Percentiles rank a stretch among this genome's conserved stretches.
Conservation (phyloP, 352 stramenopile species). For the Phytopythium montanum region DNA sequence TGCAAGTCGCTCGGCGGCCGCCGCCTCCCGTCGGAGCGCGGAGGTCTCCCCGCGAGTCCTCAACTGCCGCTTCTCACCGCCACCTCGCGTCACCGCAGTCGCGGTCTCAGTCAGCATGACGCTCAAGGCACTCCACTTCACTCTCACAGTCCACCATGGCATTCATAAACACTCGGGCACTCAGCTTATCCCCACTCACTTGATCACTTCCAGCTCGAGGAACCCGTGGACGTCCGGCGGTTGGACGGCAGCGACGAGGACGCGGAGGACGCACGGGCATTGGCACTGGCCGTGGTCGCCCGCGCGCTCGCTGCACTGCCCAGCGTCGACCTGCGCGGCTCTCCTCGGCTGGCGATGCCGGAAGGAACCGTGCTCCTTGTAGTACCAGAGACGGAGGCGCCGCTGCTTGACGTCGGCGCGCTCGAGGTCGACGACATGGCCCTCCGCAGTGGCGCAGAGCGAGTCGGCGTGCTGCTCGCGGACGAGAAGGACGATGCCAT, state of each 20-base stretch:
- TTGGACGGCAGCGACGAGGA: slow-evolving; percentile 10
- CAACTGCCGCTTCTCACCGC: background rate
- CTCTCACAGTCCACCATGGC: background rate
- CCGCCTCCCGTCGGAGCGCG: background rate
- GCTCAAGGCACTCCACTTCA: background rate
- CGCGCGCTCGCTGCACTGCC: slow-evolving; percentile 9
- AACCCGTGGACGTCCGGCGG: slow-evolving; percentile 15
- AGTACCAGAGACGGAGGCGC: background rate
- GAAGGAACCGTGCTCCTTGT: slow-evolving; percentile 8
- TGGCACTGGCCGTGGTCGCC: slow-evolving; percentile 12
- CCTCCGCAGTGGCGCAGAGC: slow-evolving; percentile 16
- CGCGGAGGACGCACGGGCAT: slow-evolving; percentile 15
- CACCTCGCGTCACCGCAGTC: background rate
- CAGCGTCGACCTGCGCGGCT: slow-evolving; percentile 10
- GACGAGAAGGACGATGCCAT: slow-evolving; percentile 13
- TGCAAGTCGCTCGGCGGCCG: slow-evolving; percentile 3
- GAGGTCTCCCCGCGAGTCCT: background rate
- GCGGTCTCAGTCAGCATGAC: slow-evolving; percentile 1
- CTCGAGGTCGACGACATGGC: slow-evolving; percentile 11
- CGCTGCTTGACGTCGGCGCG: background rate
- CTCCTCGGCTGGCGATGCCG: slow-evolving; percentile 12
- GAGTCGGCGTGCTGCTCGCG: slow-evolving; percentile 15
- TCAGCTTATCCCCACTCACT: background rate
- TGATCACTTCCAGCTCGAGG: slow-evolving; percentile 23
- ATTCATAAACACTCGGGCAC: background rate